Evolutionary conservation across 257 asterid genomes (phyloP), one percentile per base, ranked within the genome.

Genomic region (Primulina huaijiensis): DNA sequence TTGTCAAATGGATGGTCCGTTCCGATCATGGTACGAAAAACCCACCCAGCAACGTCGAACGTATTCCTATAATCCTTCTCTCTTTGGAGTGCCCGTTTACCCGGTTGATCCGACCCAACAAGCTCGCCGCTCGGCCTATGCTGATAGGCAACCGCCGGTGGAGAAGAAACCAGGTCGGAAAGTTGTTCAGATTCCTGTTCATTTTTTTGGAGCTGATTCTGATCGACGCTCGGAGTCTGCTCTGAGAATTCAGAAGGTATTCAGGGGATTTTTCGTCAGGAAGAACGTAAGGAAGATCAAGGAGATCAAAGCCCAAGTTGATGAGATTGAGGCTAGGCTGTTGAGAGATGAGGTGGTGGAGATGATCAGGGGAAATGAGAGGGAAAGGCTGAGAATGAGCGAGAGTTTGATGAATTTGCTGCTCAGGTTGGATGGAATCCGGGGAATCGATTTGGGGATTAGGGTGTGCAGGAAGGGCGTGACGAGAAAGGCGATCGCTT

Each of bases 401-500:
- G 97, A 92, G 81, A 67, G 73, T 29, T 53, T 92, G 69, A 92
- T 92, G 98, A 75, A 89, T 64, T 76, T 90, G 72, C 80, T 92
- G 59, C 72, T 90, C 1, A 81, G 80, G 71, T 67, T 92, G 64
- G 98, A 92, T 72, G 86, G 93, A 5, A 76, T 92, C 61, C 57
- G 75, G 9, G 93, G 97, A 3, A n/a, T 82, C 7, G 95, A 87
- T 76, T 77, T 72, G 1, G 96, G 95, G 1, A 85, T 92, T 3
- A 79, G 90, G 81, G 80, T 14, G 14, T 87, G 83, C 65, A 75
- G 98, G 75, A 92, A 79, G 77, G 72, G 85, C 2, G 98, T 92
- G 34, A 83, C 82, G 55, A 76, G 81, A 31, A 90, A 86, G 84
- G 94, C 82, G 2, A 84, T 92, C 33, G 79, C 83, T 1, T 60